phyloP scores from a whole-genome alignment of 495 filamentous ascomycete genomes.

The Pyrenula massariospora region DNA sequence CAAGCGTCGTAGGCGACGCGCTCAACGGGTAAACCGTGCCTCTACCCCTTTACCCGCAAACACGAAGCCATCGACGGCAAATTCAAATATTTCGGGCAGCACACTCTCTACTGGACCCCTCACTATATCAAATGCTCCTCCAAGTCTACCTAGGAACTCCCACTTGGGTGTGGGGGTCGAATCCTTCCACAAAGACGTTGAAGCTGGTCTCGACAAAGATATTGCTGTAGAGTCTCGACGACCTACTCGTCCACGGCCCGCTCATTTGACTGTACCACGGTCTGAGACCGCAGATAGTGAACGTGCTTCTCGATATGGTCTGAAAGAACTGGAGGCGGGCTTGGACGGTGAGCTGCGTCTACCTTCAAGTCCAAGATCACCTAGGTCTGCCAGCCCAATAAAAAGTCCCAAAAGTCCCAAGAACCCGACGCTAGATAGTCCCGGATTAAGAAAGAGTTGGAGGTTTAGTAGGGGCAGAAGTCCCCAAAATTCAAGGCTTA shows the following conservation, averaged over 20 bases:
- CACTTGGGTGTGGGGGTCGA: not conserved
- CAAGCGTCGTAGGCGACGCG: not conserved
- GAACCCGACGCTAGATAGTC: not conserved
- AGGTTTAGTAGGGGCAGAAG: not conserved
- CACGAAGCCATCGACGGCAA: not conserved
- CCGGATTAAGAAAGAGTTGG: not conserved
- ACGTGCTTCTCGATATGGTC: not conserved
- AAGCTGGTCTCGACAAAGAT: not conserved
- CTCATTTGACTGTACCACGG: not conserved
- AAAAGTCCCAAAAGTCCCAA: not conserved
- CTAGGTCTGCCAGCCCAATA: not conserved
- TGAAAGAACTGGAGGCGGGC: not conserved
- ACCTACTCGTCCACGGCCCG: not conserved
- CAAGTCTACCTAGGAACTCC: not conserved
- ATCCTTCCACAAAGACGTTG: not conserved
- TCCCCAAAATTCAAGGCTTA: not conserved
- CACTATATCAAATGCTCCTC: not conserved
- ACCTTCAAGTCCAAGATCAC: not conserved
- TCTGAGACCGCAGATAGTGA: not conserved
- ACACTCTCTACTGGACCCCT: not conserved
- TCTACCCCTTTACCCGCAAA: not conserved
- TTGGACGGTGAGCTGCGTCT: not conserved
- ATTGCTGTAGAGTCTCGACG: not conserved
- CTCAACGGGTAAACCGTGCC: not conserved
- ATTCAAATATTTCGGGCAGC: not conserved